A percentile compares a stretch with the other conserved stretches of the same genome.
Evolutionary conservation across 352 stramenopile genomes (phyloP).

Genomic region (Phytophthora niederhauseri): DNA sequence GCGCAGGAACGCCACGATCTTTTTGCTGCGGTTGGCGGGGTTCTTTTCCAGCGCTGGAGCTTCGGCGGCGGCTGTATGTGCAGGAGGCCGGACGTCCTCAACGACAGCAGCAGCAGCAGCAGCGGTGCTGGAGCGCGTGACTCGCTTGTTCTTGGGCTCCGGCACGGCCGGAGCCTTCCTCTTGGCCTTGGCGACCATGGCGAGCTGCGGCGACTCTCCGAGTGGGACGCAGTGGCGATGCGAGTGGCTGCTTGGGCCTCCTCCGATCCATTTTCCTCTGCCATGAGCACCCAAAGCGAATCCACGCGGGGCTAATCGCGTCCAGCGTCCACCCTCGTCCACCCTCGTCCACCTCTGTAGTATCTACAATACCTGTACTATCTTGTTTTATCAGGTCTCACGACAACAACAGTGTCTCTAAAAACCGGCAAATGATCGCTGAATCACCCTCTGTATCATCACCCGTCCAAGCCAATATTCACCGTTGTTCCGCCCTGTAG

Average conservation of each 20-base stretch:
- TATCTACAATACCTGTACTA: background rate
- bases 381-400: background rate
- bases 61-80: constrained; percentile 2
- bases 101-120: background rate
- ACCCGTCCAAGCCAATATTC: constrained; percentile 1
- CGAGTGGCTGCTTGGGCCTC: constrained; percentile 4
- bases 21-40: constrained; percentile 3
- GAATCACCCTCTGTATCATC: constrained; percentile 10
- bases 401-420: background rate
- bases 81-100: constrained; percentile 2
- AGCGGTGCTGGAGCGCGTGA: constrained; percentile 9
- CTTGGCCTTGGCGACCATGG: constrained; percentile 18
- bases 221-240: background rate
- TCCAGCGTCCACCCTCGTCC: background rate
- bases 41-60: background rate
- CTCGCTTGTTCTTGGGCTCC: constrained; percentile 8
- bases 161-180: constrained; percentile 7
- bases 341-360: constrained; percentile 12
- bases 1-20: constrained; percentile 41
- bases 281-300: constrained; percentile 5
- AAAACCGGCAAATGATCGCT: background rate
- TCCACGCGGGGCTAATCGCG: background rate
- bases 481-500: constrained; percentile 25
- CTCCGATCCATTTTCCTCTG: constrained; percentile 8
- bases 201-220: background rate